These are phyloP conservation scores for Endotrypanum monterogeii DNA, from an alignment of 208 protist species.

Conservation along the genomic window DNA sequence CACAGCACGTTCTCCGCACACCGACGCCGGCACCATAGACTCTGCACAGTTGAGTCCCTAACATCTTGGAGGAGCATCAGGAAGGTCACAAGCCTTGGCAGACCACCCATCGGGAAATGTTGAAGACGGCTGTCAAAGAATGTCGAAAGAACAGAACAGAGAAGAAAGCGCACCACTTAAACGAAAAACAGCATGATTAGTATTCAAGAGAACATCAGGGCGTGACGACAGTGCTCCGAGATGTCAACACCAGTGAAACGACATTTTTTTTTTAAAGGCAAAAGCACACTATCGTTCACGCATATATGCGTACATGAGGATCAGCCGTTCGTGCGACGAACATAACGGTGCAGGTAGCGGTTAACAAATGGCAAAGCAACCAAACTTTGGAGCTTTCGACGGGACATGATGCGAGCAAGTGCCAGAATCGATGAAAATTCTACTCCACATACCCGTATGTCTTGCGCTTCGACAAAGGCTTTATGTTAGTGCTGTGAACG, in stretches of 20 bases:
- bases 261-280: not conserved
- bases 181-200: not conserved
- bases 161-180: not conserved
- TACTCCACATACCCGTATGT: slow-evolving; percentile 87
- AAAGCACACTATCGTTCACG: not conserved
- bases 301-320: not conserved
- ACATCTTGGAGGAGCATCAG: not conserved
- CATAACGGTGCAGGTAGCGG: not conserved
- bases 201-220: not conserved
- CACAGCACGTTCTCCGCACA: not conserved
- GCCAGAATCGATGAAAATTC: not conserved
- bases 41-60: not conserved
- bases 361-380: not conserved
- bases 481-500: slow-evolving; percentile 74
- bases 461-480: slow-evolving; percentile 87
- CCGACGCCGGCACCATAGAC: not conserved
- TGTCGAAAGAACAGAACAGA: not conserved
- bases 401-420: not conserved
- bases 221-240: not conserved
- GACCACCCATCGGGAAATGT: not conserved
- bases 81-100: not conserved
- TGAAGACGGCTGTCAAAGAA: not conserved
- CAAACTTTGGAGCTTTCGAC: too few species aligned
- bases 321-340: not conserved
- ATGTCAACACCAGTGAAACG: not conserved